Evolutionary conservation across 1,284 basidiomycete species (phyloP).

Genomic region (Somion occarium): DNA sequence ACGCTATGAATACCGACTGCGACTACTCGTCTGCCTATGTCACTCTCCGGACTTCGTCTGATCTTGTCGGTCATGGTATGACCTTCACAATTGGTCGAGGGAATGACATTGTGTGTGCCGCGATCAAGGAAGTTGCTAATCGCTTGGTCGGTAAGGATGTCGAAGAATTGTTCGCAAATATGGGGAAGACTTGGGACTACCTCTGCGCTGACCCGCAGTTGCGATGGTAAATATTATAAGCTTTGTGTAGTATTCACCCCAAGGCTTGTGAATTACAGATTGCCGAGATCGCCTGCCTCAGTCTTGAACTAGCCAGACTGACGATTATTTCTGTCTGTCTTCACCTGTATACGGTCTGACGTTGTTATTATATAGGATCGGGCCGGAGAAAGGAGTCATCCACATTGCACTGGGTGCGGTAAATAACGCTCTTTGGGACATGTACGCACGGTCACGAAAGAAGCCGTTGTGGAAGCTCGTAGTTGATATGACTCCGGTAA

Average conservation of each 20-base stretch:
- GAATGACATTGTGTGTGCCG: conserved; percentile 88
- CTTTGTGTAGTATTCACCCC: too few relatives aligned
- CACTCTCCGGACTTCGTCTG: conserved; percentile 66
- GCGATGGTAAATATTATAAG: conserved; percentile 64
- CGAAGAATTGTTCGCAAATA: conserved; percentile 80
- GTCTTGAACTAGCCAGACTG: too few relatives aligned
- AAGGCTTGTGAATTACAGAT: too few relatives aligned
- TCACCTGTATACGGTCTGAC: neutral
- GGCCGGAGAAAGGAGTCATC: conserved; percentile 85
- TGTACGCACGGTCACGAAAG: conserved; percentile 71
- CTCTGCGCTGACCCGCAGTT: conserved; percentile 85
- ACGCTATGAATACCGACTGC: conserved; percentile 93
- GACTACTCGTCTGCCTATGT: conserved; percentile 95
- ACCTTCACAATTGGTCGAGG: conserved; percentile 97
- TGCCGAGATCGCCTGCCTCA: too few relatives aligned
- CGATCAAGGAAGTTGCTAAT: conserved; percentile 75
- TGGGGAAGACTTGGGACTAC: conserved; percentile 82
- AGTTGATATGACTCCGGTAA: conserved; percentile 76
- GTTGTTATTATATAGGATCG: conserved; percentile 51
- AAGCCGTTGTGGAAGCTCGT: conserved; percentile 88
- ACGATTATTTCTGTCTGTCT: too few relatives aligned
- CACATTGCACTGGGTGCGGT: conserved; percentile 81
- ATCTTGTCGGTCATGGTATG: conserved; percentile 86
- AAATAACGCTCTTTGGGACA: conserved; percentile 79
- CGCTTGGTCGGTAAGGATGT: conserved; percentile 83